Evolutionary conservation across 2,329 filamentous ascomycete species (phyloP), one percentile per base, ranked within the genome.

Genomic region (Aspergillus carbonarius): DNA sequence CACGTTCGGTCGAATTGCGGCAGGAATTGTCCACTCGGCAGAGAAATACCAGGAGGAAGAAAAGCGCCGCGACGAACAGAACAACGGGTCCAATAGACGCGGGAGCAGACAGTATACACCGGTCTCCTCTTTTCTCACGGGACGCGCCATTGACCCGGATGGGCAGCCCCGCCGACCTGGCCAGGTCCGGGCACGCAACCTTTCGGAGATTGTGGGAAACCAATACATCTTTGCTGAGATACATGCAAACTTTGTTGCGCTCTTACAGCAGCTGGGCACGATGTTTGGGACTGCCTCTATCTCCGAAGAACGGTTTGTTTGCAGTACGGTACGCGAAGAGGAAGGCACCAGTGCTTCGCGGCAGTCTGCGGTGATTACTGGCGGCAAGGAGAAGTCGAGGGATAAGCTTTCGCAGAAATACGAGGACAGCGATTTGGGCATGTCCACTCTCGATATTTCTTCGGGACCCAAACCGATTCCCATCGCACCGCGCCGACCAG

Each of bases 131-230:
- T 86, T 86, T 68, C 73, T 86, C 18, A 83, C 83, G 1, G 82
- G 82, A 34, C 82, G 84, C 49, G 78, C 77, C 35, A 72, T 83
- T 23, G 83, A 85, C 61, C 82, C 83, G 2, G 81, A 84, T 64
- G 83, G 83, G 6, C 82, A 82, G 58, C 78, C 81, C 39, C 78
- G 83, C 47, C 75, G 82, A 8, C 77, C 76, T 5, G 81, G 81
- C 49, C 81, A 83, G 56, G 81, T 82, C 65, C 79, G 81, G 49
- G 82, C 83, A 20, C 80, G 83, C 60, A 83, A 81, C 55, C 72
- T 86, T n/a, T 79, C 81, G 13, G 83, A 86, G 66, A 84, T 86
- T 51, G 81, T 84, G 5, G 83, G 83, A 37, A 81, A 83, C 57
- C 82, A 83, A 58, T 79, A 81, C 70, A 82, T 86, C 63, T 86